Percentiles rank a stretch among this genome's conserved stretches.
Conservation (phyloP, 352 stramenopile species). For the Thraustochytrium sp. region DNA sequence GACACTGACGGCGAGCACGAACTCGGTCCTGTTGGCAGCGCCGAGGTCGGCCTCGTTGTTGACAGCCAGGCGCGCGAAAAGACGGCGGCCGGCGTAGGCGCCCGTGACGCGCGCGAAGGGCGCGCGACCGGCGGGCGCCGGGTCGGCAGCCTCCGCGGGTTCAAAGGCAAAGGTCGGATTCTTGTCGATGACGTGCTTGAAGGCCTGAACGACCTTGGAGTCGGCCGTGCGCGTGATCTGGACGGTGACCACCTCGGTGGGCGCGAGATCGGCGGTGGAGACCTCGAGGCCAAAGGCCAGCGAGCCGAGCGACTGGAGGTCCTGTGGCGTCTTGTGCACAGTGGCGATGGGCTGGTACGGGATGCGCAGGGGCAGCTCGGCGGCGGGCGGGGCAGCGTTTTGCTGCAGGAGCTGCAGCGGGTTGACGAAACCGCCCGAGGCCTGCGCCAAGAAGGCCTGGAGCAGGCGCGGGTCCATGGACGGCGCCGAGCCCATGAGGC, state of each 20-base stretch:
- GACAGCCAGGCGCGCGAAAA: neutral
- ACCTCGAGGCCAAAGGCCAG: neutral
- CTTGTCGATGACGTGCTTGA: neutral
- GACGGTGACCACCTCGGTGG: neutral
- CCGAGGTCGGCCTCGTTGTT: neutral
- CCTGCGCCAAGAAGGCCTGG: neutral
- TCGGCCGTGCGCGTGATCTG: neutral
- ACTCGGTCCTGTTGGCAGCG: neutral
- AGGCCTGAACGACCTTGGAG: neutral
- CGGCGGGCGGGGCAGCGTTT: no score
- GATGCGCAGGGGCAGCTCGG: neutral
- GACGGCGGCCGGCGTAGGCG: neutral
- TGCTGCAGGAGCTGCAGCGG: neutral
- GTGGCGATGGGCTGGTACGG: neutral
- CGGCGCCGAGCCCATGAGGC: neutral
- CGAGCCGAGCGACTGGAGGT: neutral
- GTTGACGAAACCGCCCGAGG: neutral
- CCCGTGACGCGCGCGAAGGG: neutral
- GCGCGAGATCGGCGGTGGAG: neutral
- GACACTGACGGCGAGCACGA: neutral
- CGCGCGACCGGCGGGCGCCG: neutral
- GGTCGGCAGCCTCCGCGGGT: neutral
- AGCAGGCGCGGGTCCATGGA: neutral
- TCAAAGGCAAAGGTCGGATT: neutral
- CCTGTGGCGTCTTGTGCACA: neutral